Conservation (phyloP, 352 stramenopile genomes). For the Globisporangium ultimum region DNA sequence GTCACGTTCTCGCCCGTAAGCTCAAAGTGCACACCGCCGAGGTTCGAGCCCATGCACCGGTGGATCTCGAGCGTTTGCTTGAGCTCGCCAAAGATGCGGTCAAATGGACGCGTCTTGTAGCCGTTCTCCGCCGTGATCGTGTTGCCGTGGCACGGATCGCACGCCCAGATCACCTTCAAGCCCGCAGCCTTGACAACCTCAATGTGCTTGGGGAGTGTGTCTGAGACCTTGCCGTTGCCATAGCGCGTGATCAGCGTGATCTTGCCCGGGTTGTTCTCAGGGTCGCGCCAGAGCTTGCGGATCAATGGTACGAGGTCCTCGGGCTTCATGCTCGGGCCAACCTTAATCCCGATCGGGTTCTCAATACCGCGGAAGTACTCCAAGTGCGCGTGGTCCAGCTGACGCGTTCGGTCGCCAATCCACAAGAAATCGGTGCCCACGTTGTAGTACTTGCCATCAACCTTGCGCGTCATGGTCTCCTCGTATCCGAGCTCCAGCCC, state of each 20-base stretch:
- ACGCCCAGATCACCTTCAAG: slow-evolving; percentile 96
- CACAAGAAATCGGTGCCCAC: slow-evolving; percentile 98
- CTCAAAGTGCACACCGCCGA: slow-evolving; percentile 96
- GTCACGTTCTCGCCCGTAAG: slow-evolving; percentile 99
- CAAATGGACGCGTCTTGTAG: slow-evolving; percentile 98
- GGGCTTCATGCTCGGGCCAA: slow-evolving; percentile 94
- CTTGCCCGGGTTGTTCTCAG: slow-evolving; percentile 90
- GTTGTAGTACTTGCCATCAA: slow-evolving; percentile 96
- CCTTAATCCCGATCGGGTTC: slow-evolving; percentile 98
- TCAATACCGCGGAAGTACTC: slow-evolving; percentile 98
- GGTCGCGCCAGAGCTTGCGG: slow-evolving; percentile 93
- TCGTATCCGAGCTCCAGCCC: slow-evolving; percentile 98
- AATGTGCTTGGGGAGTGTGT: slow-evolving; percentile 95
- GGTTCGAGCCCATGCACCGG: slow-evolving; percentile 89
- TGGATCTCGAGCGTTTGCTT: slow-evolving; percentile 98
- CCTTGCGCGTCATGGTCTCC: slow-evolving; percentile 95
- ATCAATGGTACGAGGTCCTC: slow-evolving; percentile 96
- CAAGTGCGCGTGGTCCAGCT: slow-evolving; percentile 97
- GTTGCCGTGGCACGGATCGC: slow-evolving; percentile 96
- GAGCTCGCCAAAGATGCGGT: slow-evolving; percentile 95
- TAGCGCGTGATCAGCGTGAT: slow-evolving; percentile 99
- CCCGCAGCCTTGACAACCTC: slow-evolving; percentile 93
- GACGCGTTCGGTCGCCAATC: slow-evolving; percentile 97
- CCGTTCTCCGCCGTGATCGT: slow-evolving; percentile 95
- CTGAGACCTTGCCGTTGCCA: slow-evolving; percentile 90